Percentiles rank a stretch among this genome's conserved stretches.
phyloP scores from a whole-genome alignment of 352 stramenopile species.

The Peronosclerospora sorghi region DNA sequence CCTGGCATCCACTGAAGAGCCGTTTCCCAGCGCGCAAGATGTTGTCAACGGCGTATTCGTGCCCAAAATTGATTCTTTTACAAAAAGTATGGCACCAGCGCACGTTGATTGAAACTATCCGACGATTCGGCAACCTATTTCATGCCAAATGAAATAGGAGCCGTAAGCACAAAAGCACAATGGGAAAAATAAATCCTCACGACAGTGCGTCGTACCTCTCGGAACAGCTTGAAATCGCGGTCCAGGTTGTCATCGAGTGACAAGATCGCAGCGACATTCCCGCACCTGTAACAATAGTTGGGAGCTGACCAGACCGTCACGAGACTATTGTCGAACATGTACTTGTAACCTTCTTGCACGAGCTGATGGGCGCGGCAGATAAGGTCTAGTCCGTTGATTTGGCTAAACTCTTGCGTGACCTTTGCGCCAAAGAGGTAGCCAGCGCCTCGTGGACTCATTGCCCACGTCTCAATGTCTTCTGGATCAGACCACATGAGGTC shows the following conservation, averaged over 20 bases:
- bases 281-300: constrained; percentile 84
- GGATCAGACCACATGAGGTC: constrained; percentile 98
- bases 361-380: constrained; percentile 86
- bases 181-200: constrained; percentile 2
- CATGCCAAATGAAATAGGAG: constrained; percentile 3
- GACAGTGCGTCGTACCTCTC: constrained; percentile 48
- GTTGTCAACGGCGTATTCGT: constrained; percentile 3
- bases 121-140: constrained; percentile 70
- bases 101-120: constrained; percentile 64
- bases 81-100: constrained; percentile 81
- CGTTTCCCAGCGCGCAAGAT: constrained; percentile 3
- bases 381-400: constrained; percentile 84
- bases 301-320: constrained; percentile 76
- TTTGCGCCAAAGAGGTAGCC: constrained; percentile 84
- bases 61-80: constrained; percentile 31
- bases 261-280: constrained; percentile 76
- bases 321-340: constrained; percentile 85
- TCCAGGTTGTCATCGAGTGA: constrained; percentile 77
- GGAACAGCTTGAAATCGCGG: constrained; percentile 83
- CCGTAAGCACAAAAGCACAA: constrained; percentile 7
- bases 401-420: constrained; percentile 85
- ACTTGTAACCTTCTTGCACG: constrained; percentile 87
- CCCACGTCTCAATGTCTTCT: constrained; percentile 89
- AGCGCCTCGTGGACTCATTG: constrained; percentile 80
- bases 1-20: constrained; percentile 8